Base-by-base conservation (phyloP, 495 filamentous ascomycete species). In the Haplographium delicatum region DNA sequence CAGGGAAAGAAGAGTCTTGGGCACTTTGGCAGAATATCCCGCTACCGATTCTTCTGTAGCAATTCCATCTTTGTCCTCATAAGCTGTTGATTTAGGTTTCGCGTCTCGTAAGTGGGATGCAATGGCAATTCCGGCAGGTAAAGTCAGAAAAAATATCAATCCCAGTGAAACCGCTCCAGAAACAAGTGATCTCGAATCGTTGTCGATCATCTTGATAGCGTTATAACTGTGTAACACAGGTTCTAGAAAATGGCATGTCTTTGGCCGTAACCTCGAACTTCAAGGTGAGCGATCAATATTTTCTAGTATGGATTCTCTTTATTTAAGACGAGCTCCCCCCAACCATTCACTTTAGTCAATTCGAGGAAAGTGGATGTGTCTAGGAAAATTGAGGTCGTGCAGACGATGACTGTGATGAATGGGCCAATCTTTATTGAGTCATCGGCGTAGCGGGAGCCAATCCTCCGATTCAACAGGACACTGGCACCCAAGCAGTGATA, bases 31-130 rank as follows among this genome's bases (percentile, higher is more conserved):
- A 20, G 76, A 79, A 58, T 74, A 84, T 30, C 63, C 65, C 23
- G 71, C 70, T 53, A 77, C 54, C 4, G 79, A 74, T 53, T 82
- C 73, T 37, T 71, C 66, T 0, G 75, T 82, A 25, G 81, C 79
- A 53, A 67, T 64, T 46, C 83, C 83, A 63, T 86, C 83, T 54
- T 72, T 67, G 62, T 86, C 83, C 60, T 80, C 69, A 51, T 85
- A 86, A n/a, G 49, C 11, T n/a, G 23, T 16, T 22, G 49, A 34
- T 54, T 53, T 52, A n/a, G 30, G 13, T 22, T 56, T 59, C 5
- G 45, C 18, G 0, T 35, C 38, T 20, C 56, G 51, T 47, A 60
- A 43, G 52, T 59, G 41, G 35, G 47, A 56, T 24, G 47, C 30
- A 19, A 57, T 16, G 24, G 16, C 23, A 7, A 34, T 16, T 9